These are phyloP conservation scores for Pythium brachiatum DNA, from an alignment of 352 stramenopile genomes.

Conservation along the genomic window DNA sequence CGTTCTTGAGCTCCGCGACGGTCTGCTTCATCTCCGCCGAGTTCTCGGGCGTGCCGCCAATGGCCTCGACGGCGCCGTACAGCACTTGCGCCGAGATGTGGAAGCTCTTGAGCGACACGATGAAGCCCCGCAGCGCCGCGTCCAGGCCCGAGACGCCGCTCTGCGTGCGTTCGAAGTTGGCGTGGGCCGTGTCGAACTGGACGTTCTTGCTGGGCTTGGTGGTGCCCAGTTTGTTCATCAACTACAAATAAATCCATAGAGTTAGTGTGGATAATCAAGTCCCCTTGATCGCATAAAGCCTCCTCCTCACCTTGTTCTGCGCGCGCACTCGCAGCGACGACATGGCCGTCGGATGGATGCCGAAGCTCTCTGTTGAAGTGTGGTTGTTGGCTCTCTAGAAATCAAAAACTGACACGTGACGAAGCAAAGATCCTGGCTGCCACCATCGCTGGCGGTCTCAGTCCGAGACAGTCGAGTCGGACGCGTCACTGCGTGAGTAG, in stretches of 20 bases:
- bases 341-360: slow-evolving; percentile 31
- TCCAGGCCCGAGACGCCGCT: slow-evolving; percentile 48
- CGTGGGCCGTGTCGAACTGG: slow-evolving; percentile 62
- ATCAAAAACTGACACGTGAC: not conserved
- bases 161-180: slow-evolving; percentile 60
- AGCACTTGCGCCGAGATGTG: slow-evolving; percentile 56
- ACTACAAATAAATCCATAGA: slow-evolving; percentile 19
- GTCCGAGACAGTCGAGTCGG: not conserved
- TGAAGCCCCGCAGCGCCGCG: slow-evolving; percentile 48
- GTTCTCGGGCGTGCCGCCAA: slow-evolving; percentile 34
- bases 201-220: slow-evolving; percentile 78
- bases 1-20: slow-evolving; percentile 53
- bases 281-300: no score
- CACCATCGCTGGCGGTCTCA: not conserved
- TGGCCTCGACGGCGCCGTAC: slow-evolving; percentile 52
- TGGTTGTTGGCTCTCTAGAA: not conserved
- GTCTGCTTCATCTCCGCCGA: slow-evolving; percentile 62
- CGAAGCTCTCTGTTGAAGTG: not conserved
- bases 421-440: not conserved
- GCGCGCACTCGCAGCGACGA: slow-evolving; percentile 71
- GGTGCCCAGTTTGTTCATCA: slow-evolving; percentile 62
- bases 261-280: not conserved
- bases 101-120: slow-evolving; percentile 56
- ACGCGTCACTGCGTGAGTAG: not conserved
- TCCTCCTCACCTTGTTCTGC: slow-evolving; percentile 56